Base-by-base conservation (phyloP, 305 asterid genomes). In the Nicotiana rustica region DNA sequence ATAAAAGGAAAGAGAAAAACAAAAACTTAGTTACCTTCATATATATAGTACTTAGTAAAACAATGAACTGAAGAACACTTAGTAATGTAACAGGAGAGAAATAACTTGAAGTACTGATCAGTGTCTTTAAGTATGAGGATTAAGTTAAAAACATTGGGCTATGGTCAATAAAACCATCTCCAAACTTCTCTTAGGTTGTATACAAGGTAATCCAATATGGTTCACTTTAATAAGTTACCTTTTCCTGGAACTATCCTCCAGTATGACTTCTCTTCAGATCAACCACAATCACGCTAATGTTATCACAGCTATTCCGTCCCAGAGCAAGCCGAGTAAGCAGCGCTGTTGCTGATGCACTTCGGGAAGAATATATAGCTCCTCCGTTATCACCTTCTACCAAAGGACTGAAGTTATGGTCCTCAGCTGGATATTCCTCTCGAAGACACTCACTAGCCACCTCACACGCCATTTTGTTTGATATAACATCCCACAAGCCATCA, bases 401-500 rank as follows among this genome's bases (percentile, higher is more conserved):
- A 19, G 56, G 57, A 33, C 13, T 2, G 35, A 8, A 4, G 49
- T 35, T 73, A 19, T 6, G 55, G 17, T n/a, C 68, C 17, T 0
- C 17, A 18, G 10, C 18, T 21, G 67, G 15, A 4, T 2, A 17
- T 19, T 57, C 31, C 38, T 85, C 85, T 19, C 3, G 81, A 18
- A 92, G 84, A 87, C 93, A 91, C 15, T 80, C 67, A 3, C 80
- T 82, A 3, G 76, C 83, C 7, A 91, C 87, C 0, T 57, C 44
- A 52, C 90, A 87, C 0, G 89, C 86, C 85, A 83, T 81, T 35
- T 69, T 57, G 0, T 31, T 81, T 6, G 94, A 38, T 44, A 92
- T 44, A 5, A 86, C 90, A 35, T 89, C 91, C 95, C 95, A 91
- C 31, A 91, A 2, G 2, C 93, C 95, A 67, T 91, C 92, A n/a